Base-by-base conservation (phyloP, 192 early-diverging fungal genomes). In the Chytriomyces sp. region DNA sequence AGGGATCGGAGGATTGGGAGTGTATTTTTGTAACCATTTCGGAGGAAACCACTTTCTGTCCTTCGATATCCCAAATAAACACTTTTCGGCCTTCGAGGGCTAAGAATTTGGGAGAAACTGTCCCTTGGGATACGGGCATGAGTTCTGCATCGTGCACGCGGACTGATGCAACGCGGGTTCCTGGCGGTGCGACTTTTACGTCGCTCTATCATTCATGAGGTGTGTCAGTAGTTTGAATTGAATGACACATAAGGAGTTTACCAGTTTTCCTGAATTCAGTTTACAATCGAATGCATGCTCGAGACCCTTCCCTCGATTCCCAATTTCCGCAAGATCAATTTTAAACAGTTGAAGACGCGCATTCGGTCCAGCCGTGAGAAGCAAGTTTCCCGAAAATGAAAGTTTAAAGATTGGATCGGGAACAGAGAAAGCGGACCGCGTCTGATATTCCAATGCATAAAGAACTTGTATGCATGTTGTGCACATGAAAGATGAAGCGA, bases 271-370 rank as follows among this genome's bases (percentile, higher is more conserved):
- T 2, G 46, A 20, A 47, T 69, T 62, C n/a, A 84, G 63, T 35
- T 49, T 65, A 50, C 65, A 72, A 45, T 81, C 80, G 8, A 48
- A 57, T 9, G 72, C 5, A 45, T 84, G 83, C 23, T 81, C 74
- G 18, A 84, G n/a, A 5, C 83, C 80, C 50, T 83, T 81, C 11
- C 82, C 83, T 7, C 74, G 59, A 13, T n/a, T 46, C 8, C 50
- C 67, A 46, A 84, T 60, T 48, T 85, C 75, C 23, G 79, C 72
- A 1, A 48, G 23, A 62, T 81, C 60, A 2, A 87, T n/a, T 35
- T 84, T 68, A 60, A 83, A 88, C 44, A 88, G 44, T 64, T 88
- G 83, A 43, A 80, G 77, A 4, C 81, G 45, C 18, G 86, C 80
- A 60, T 72, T 72, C 5, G 81, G 64, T 0, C 83, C 85, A 28